These are phyloP conservation scores for Boletus huronensis DNA, from an alignment of 768 basidiomycete species.

Conservation along the genomic window DNA sequence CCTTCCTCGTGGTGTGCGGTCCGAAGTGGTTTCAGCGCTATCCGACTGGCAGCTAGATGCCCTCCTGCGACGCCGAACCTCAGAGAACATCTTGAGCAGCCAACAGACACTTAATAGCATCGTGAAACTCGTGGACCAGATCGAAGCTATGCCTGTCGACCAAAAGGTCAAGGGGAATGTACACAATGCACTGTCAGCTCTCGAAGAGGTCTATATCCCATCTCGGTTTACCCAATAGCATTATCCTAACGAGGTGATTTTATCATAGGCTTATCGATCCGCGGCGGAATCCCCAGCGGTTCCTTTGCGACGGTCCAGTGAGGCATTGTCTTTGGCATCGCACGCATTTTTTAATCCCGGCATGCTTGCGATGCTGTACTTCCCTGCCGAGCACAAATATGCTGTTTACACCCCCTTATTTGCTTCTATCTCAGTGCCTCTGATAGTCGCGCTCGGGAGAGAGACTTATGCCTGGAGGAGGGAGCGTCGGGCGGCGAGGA, in stretches of 20 bases:
- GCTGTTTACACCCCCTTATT: conserved; percentile 96
- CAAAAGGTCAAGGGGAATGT: conserved; percentile 73
- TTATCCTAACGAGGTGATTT: conserved; percentile 10
- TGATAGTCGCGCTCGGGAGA: conserved; percentile 68
- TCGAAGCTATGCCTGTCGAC: conserved; percentile 90
- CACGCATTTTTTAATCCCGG: conserved; percentile 95
- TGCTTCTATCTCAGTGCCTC: conserved; percentile 82
- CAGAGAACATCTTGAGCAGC: conserved; percentile 64
- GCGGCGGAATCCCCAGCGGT: conserved; percentile 18
- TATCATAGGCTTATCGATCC: conserved; percentile 23
- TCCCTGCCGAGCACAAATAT: conserved; percentile 96
- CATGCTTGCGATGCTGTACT: conserved; percentile 94
- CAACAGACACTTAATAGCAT: conserved; percentile 81
- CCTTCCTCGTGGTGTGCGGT: conserved; percentile 47
- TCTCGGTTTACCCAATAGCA: background rate
- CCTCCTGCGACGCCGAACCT: conserved; percentile 62
- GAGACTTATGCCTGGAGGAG: conserved; percentile 66
- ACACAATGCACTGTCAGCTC: conserved; percentile 59
- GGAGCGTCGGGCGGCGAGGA: conserved; percentile 13
- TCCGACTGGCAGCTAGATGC: conserved; percentile 82
- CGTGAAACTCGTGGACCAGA: conserved; percentile 77
- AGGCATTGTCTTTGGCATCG: conserved; percentile 64
- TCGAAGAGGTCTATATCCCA: conserved; percentile 59
- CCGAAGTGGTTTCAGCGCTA: conserved; percentile 31
- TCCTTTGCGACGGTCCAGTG: conserved; percentile 56